Evolutionary conservation across 2,329 filamentous ascomycete genomes (phyloP).

Genomic region (Talaromyces pinophilus): DNA sequence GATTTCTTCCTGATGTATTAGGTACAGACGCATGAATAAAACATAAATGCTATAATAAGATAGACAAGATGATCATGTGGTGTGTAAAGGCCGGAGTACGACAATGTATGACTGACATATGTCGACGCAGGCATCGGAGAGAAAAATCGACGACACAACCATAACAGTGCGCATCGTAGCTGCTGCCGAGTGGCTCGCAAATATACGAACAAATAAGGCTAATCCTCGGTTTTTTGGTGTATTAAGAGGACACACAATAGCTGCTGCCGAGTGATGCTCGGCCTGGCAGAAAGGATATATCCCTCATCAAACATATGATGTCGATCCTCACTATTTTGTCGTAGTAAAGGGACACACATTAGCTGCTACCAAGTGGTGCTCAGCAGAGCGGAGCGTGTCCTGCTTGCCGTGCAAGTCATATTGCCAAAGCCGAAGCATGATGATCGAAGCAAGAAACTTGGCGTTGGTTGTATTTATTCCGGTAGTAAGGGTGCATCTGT

Average conservation of each 20-base stretch:
- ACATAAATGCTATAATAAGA: neutral
- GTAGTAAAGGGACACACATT: too few relatives aligned
- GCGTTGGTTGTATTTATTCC: too few relatives aligned
- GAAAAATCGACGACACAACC: neutral
- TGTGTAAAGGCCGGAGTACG: neutral
- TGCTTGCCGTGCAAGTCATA: too few relatives aligned
- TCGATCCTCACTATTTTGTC: too few relatives aligned
- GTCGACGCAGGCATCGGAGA: neutral
- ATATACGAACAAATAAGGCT: neutral
- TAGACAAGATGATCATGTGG: neutral
- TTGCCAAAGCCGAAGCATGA: too few relatives aligned
- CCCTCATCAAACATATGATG: too few relatives aligned
- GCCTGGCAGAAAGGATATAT: too few relatives aligned
- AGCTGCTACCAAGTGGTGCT: too few relatives aligned
- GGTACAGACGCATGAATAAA: neutral
- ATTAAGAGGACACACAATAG: neutral
- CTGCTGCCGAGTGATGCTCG: too few relatives aligned
- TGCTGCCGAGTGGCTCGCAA: neutral
- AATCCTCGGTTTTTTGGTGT: neutral
- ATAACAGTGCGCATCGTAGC: neutral
- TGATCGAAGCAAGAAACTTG: too few relatives aligned
- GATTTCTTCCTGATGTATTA: neutral
- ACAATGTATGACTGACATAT: neutral
- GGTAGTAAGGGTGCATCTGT: too few relatives aligned
- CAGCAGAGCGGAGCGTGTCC: too few relatives aligned